These are phyloP conservation scores for sorghum (Sorghum bicolor) DNA, from an alignment of 176 grass and related monocot species.

Conservation along the genomic window Sorghum_bicolor_NCBIv3 NC_012878.2:48910001-48910500, in stretches of 20 bases:
- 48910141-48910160: slow-evolving; percentile 75
- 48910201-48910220: slow-evolving; percentile 58
- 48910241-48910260: slow-evolving; percentile 86
- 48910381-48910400: slow-evolving; percentile 58
- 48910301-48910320: slow-evolving; percentile 6
- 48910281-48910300: slow-evolving; percentile 56
- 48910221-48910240: slow-evolving; percentile 71
- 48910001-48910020: slow-evolving; percentile 55
- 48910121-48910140: slow-evolving; percentile 77
- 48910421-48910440: slow-evolving; percentile 51
- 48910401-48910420: slow-evolving; percentile 62
- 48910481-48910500: slow-evolving; percentile 81
- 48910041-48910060: not conserved
- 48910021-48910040: slow-evolving; percentile 1
- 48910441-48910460: slow-evolving; percentile 67
- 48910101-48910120: slow-evolving; percentile 70
- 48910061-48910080: slow-evolving; percentile 15
- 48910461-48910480: slow-evolving; percentile 67
- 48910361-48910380: slow-evolving; percentile 21
- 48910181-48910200: slow-evolving; percentile 48
- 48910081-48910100: slow-evolving; percentile 57
- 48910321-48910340: not conserved
- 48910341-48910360: not conserved
- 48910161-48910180: slow-evolving; percentile 78
- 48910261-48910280: slow-evolving; percentile 51